phyloP scores from a whole-genome alignment of 495 filamentous ascomycete genomes.

The Trichoderma gamsii region DNA sequence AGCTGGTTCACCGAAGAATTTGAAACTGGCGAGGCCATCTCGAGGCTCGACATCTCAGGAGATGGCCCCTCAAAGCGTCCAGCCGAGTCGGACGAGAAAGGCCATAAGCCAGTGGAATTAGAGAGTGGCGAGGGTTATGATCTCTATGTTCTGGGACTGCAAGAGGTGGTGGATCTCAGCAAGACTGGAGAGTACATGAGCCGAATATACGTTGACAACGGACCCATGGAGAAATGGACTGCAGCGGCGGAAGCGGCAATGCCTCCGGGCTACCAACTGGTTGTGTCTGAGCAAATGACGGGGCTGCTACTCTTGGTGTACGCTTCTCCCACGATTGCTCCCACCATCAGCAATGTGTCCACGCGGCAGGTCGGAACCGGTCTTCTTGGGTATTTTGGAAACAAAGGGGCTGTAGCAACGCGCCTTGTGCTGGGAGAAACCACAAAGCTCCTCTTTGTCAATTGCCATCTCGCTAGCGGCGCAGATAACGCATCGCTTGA shows the following conservation, averaged over 20 bases:
- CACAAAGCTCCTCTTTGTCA: slow-evolving; percentile 80
- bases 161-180: slow-evolving; percentile 85
- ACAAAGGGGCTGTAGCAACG: slow-evolving; percentile 84
- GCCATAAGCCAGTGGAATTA: slow-evolving; percentile 33
- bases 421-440: slow-evolving; percentile 85
- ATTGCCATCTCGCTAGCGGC: slow-evolving; percentile 85
- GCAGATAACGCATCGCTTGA: slow-evolving; percentile 70
- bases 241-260: slow-evolving; percentile 61
- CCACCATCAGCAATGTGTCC: slow-evolving; percentile 68
- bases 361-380: slow-evolving; percentile 78
- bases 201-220: slow-evolving; percentile 66
- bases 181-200: slow-evolving; percentile 50
- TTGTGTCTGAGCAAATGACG: slow-evolving; percentile 78
- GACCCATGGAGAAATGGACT: slow-evolving; percentile 71
- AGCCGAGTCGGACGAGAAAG: slow-evolving; percentile 27
- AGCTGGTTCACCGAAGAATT: slow-evolving; percentile 79
- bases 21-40: slow-evolving; percentile 56
- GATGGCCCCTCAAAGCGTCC: slow-evolving; percentile 20
- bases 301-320: slow-evolving; percentile 84
- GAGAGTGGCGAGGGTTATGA: slow-evolving; percentile 60
- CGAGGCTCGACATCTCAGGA: slow-evolving; percentile 41
- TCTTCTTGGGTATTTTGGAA: slow-evolving; percentile 85
- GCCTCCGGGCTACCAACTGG: slow-evolving; percentile 66
- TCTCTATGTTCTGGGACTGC: slow-evolving; percentile 83
- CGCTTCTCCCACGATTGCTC: slow-evolving; percentile 65